Evolutionary conservation across 2,329 filamentous ascomycete species (phyloP), one percentile per base, ranked within the genome.

Genomic region (Colletotrichum lupini): DNA sequence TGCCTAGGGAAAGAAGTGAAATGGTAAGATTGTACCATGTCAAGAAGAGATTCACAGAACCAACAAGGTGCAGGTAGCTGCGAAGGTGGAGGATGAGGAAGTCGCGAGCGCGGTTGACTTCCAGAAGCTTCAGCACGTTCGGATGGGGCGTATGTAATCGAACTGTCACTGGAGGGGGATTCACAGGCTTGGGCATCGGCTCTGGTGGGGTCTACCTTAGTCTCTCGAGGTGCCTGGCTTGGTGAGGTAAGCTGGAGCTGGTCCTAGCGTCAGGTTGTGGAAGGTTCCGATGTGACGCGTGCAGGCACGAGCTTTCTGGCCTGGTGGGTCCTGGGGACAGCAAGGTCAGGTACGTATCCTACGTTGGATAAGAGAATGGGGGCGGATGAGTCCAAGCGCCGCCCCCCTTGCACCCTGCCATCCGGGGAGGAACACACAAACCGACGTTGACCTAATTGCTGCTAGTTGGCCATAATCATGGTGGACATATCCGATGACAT

Each of bases 91-190:
- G 26, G 55, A 26, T 35, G 61, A 62, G 57, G 56, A 52, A 46
- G 56, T 67, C 57, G 68, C 57, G 68, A 56, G 62, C 68, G 61
- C 62, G 62, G 57, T 59, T 67, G 61, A 28, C 58, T 72, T 74
- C 62, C 68, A 74, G 72, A 74, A 74, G 72, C 62, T 74, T 74
- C 72, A 74, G 66, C 30, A 53, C 61, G 62, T 74, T 74, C 72
- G 61, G 71, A 73, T 58, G 71, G 71, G 42, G 59, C 30, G 60
- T 72, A 59, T 73, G 71, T 73, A 73, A 70, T 73, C 71, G 67
- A 73, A 60, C 59, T 55, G 66, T 69, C 37, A 46, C 59, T 65
- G 60, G 71, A 70, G 67, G 60, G 55, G 67, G 16, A 57, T 65
- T 72, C 59, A 53, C 66, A 24, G 66, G 69, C 65, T 72, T 35